phyloP scores from a whole-genome alignment of 768 basidiomycete genomes.

The Collybia sp. region DNA sequence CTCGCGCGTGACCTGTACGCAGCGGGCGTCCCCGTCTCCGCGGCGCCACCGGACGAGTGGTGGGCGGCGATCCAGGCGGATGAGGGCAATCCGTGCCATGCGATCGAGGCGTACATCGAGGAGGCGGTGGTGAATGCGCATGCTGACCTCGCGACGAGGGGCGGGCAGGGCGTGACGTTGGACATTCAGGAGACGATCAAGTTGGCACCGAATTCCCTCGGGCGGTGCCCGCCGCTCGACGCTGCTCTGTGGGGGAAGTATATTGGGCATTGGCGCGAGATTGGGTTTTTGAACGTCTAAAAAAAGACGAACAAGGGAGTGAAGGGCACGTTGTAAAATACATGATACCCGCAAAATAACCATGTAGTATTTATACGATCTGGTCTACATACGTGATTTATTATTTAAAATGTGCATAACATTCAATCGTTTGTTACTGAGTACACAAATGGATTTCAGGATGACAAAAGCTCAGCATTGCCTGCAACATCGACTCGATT shows the following conservation, averaged over 20 bases:
- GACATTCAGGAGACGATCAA: conserved; percentile 5
- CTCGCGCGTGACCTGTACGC: background rate
- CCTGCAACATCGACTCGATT: too few species aligned
- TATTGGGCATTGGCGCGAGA: conserved; percentile 1
- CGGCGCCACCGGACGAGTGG: conserved; percentile 5
- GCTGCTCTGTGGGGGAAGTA: conserved; percentile 5
- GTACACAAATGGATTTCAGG: too few species aligned
- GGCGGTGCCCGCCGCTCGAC: conserved; percentile 5
- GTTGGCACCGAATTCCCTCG: background rate
- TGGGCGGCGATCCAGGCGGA: conserved; percentile 6
- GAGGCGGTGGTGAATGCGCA: conserved; percentile 5
- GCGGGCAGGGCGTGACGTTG: conserved; percentile 1
- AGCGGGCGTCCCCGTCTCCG: background rate
- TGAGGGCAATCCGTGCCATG: conserved; percentile 7
- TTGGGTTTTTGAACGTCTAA: conserved; percentile 1
- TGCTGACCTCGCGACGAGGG: background rate
- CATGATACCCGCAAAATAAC: too few species aligned
- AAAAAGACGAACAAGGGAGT: too few species aligned
- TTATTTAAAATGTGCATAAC: too few species aligned
- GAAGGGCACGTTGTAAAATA: too few species aligned
- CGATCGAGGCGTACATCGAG: conserved; percentile 7
- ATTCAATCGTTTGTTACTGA: too few species aligned
- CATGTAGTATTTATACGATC: too few species aligned
- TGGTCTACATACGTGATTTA: too few species aligned
- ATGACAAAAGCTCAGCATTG: too few species aligned